Evolutionary conservation across 768 basidiomycete species (phyloP).

Genomic region (Russula compacta): DNA sequence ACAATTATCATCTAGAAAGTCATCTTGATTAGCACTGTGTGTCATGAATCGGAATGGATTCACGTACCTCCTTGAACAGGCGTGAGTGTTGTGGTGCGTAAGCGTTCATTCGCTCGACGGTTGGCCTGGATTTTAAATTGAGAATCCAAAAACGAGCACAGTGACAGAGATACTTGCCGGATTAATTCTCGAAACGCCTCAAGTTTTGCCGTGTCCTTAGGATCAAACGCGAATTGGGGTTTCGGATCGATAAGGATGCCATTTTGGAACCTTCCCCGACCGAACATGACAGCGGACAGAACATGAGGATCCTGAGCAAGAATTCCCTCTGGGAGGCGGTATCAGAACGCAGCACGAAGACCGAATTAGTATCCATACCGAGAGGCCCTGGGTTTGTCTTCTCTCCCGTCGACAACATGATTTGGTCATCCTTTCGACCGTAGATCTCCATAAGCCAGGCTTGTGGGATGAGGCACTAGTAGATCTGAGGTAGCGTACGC

Average conservation of each 20-base stretch:
- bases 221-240: constrained; percentile 22
- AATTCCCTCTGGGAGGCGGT: constrained; percentile 31
- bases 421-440: constrained; percentile 26
- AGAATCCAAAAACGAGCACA: background rate
- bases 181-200: constrained; percentile 22
- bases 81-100: constrained; percentile 37
- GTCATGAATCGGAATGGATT: background rate
- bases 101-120: constrained; percentile 33
- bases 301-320: constrained; percentile 26
- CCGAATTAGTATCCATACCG: constrained; percentile 13
- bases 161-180: background rate
- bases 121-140: constrained; percentile 27
- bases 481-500: constrained; percentile 39
- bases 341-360: background rate
- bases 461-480: constrained; percentile 36
- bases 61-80: constrained; percentile 37
- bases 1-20: constrained; percentile 36
- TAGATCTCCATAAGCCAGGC: constrained; percentile 28
- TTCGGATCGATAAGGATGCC: constrained; percentile 30
- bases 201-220: constrained; percentile 21
- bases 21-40: background rate
- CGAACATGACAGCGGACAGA: constrained; percentile 27
- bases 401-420: constrained; percentile 28
- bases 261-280: constrained; percentile 26
- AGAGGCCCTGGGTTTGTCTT: constrained; percentile 30